Evolutionary conservation across 2,329 filamentous ascomycete species (phyloP).

Genomic region (Scedosporium dehoogii): DNA sequence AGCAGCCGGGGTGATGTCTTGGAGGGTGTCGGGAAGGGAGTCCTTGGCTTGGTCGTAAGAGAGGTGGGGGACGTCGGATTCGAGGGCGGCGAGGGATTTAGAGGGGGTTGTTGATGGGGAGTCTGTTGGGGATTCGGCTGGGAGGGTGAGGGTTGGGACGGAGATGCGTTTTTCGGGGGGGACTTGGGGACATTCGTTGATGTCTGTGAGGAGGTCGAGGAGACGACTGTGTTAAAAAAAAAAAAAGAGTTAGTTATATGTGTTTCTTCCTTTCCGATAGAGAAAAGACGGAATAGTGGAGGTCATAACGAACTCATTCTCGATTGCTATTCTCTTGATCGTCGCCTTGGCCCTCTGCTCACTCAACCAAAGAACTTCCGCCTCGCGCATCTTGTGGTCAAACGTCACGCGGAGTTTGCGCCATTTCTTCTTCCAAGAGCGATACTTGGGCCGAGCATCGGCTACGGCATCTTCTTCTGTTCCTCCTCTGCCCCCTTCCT

Average conservation of each 20-base stretch:
- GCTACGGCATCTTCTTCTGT: slow-evolving; percentile 39
- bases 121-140: not conserved
- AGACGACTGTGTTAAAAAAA: slow-evolving; percentile 53
- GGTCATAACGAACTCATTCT: slow-evolving; percentile 68
- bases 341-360: slow-evolving; percentile 74
- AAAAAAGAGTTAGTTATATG: not conserved
- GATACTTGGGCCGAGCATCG: slow-evolving; percentile 28
- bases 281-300: not conserved
- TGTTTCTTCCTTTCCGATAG: not conserved
- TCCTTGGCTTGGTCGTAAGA: slow-evolving; percentile 46
- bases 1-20: slow-evolving; percentile 38
- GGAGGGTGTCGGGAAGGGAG: slow-evolving; percentile 48
- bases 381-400: slow-evolving; percentile 67
- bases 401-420: slow-evolving; percentile 78
- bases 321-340: slow-evolving; percentile 73
- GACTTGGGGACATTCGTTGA: slow-evolving; percentile 77
- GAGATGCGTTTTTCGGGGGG: slow-evolving; percentile 66
- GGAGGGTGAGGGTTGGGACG: slow-evolving; percentile 16
- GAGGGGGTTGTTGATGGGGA: slow-evolving; percentile 31
- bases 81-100: slow-evolving; percentile 40
- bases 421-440: slow-evolving; percentile 86
- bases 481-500: slow-evolving; percentile 20
- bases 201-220: slow-evolving; percentile 77
- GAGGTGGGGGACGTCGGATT: slow-evolving; percentile 41
- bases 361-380: slow-evolving; percentile 71